A percentile compares a stretch with the other conserved stretches of the same genome.
phyloP scores from a whole-genome alignment of 2,329 filamentous ascomycete genomes.

The Chaetomiaceae sp. region DNA sequence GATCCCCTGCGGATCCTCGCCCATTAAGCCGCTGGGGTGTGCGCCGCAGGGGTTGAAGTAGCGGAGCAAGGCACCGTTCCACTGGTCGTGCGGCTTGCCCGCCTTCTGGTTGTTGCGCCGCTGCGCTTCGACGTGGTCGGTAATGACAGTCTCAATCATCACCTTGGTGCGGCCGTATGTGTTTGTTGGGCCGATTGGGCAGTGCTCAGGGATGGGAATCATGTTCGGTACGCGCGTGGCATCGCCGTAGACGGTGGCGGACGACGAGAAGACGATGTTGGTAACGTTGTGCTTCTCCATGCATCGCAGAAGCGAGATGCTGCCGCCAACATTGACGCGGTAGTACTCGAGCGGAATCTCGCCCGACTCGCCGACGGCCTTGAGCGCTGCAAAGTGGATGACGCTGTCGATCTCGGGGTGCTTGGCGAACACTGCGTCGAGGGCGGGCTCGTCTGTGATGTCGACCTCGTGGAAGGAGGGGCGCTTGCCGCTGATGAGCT shows the following conservation, averaged over 20 bases:
- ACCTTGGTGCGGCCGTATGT: conserved; percentile 97
- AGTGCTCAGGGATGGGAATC: conserved; percentile 97
- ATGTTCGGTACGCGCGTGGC: conserved; percentile 93
- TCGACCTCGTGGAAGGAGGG: conserved; percentile 81
- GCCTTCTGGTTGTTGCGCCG: conserved; percentile 75
- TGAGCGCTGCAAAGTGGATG: conserved; percentile 96
- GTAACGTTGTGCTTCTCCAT: conserved; percentile 87
- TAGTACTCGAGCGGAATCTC: conserved; percentile 98
- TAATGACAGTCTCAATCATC: conserved; percentile 85
- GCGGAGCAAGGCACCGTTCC: conserved; percentile 87
- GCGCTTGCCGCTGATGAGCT: conserved; percentile 84
- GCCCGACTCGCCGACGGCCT: conserved; percentile 93
- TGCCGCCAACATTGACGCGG: conserved; percentile 90
- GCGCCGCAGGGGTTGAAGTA: conserved; percentile 98
- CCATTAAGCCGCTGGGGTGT: conserved; percentile 94
- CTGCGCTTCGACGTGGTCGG: conserved; percentile 82
- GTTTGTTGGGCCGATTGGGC: conserved; percentile 94
- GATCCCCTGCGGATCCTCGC: conserved; percentile 91
- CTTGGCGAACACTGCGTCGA: conserved; percentile 81
- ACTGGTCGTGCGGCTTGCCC: conserved; percentile 70
- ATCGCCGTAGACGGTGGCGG: conserved; percentile 96
- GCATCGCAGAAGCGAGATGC: conserved; percentile 74
- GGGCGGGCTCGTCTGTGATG: conserved; percentile 74
- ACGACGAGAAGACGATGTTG: conserved; percentile 98
- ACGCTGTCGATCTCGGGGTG: conserved; percentile 95